Evolutionary conservation across 768 basidiomycete genomes (phyloP).

Genomic region (Lactarius vividus): DNA sequence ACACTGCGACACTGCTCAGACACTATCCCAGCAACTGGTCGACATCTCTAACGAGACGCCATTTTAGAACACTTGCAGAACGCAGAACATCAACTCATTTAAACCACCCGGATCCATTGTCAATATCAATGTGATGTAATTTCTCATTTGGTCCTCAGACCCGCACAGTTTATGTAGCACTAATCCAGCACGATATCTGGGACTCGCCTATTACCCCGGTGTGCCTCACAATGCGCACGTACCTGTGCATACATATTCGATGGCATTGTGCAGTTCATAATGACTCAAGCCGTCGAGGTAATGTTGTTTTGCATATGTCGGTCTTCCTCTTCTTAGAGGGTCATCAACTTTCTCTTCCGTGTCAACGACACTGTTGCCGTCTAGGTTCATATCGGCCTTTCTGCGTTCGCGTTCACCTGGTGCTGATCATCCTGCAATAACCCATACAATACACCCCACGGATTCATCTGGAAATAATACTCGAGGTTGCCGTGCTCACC

Average conservation of each 20-base stretch:
- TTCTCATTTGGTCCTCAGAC: constrained; percentile 15
- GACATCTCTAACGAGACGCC: too few species aligned
- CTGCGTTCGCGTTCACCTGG: not conserved
- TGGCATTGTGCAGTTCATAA: not conserved
- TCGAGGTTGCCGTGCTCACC: not conserved
- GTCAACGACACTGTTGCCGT: not conserved
- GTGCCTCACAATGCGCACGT: not conserved
- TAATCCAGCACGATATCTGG: not conserved
- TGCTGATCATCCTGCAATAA: not conserved
- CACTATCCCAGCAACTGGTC: too few species aligned
- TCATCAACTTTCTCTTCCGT: constrained; percentile 13
- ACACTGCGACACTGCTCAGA: too few species aligned
- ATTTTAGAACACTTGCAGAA: too few species aligned
- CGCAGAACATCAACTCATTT: not conserved
- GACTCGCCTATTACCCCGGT: not conserved
- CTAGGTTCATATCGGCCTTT: not conserved
- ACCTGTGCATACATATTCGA: not conserved
- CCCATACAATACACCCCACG: constrained; percentile 3
- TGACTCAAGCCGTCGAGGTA: not conserved
- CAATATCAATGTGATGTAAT: constrained; percentile 16
- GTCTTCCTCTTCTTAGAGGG: constrained; percentile 15
- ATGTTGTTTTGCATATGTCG: constrained; percentile 5
- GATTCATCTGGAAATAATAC: not conserved
- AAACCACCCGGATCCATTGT: not conserved
- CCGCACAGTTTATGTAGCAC: not conserved